Base-by-base conservation (phyloP, 805 yeast genomes). In the Yamadazyma ubonensis region DNA sequence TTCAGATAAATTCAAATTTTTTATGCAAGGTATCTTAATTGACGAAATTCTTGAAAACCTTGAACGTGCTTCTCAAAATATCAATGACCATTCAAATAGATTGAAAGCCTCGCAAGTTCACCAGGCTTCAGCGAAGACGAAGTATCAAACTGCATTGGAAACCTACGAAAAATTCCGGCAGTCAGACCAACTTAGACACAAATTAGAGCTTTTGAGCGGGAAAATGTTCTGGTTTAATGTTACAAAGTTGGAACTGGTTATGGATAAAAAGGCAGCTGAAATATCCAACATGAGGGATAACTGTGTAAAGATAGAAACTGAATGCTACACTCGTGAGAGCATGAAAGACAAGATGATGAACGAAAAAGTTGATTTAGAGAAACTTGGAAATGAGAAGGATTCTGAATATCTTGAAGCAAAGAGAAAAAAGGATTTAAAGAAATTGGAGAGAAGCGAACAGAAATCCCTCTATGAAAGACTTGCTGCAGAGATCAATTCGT, bases 1-100 rank as follows among this genome's bases (percentile, higher is more conserved):
- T 43, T 71, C 70, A 25, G 82, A 76, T 34, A 86, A 89, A 59
- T 93, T 81, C 58, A 71, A 72, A 11, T 81, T 78, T 55, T 87
- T 91, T 56, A 82, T 84, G 86, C 76, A 76, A 38, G 96, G 96
- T 25, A 81, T 95, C 2, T 71, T 81, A 51, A 73, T 85, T 35
- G 81, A 80, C 41, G 86, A 81, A 31, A 79, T 83, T n/a, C 61
- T 73, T 26, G 71, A 68, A 11, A 79, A 82, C 52, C 71, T 79
- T 42, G 67, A 55, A 38, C 45, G 51, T 10, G 57, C 65, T 4
- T 46, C 59, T 0, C 43, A 46, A 8, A 57, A 65, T 38, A 58
- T 64, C 7, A 50, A 54, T n/a, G 59, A 54, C 25, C 53, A 69
- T 4, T 52, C 57, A 29, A 44, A 46, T 3, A 61, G 61, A 27